Conservation (phyloP, 1,284 basidiomycete genomes). For the Ustilago trichophora region DNA sequence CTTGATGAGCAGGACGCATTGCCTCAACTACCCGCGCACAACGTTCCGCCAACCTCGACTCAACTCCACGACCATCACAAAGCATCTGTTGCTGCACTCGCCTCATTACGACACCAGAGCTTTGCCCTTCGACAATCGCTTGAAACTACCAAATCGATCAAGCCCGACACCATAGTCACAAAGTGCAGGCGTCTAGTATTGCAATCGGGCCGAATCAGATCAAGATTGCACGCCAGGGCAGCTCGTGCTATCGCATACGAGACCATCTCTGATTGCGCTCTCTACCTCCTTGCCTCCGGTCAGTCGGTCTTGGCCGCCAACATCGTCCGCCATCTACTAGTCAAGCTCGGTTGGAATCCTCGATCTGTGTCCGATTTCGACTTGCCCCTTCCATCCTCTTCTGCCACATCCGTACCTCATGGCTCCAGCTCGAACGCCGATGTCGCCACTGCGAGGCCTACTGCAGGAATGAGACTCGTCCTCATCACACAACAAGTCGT, state of each 20-base stretch:
- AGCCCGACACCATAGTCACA: constrained; percentile 2
- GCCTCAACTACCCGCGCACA: neutral
- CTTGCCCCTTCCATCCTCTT: no score
- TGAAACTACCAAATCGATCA: neutral
- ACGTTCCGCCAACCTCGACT: neutral
- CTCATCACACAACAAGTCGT: constrained; percentile 19
- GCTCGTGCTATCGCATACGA: constrained; percentile 13
- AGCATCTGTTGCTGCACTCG: constrained; percentile 5
- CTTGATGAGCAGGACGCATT: constrained; percentile 9
- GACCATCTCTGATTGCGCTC: constrained; percentile 19
- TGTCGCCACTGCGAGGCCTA: no score
- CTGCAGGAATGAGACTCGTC: constrained; percentile 5
- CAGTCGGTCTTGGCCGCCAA: constrained; percentile 15
- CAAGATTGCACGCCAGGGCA: constrained; percentile 3
- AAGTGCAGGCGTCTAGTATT: constrained; percentile 22
- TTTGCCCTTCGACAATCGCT: constrained; percentile 5
- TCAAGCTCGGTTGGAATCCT: constrained; percentile 31
- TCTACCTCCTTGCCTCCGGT: constrained; percentile 13
- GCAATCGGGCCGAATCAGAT: constrained; percentile 1
- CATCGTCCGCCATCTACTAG: constrained; percentile 19
- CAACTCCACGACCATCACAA: neutral
- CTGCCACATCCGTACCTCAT: no score
- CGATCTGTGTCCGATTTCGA: neutral
- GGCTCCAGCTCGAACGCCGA: no score
- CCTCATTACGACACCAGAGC: constrained; percentile 11